A percentile compares a stretch with the other conserved stretches of the same genome.
These are phyloP conservation scores for Sordaria brevicollis DNA, from an alignment of 495 filamentous ascomycete genomes.

Conservation along the genomic window DNA sequence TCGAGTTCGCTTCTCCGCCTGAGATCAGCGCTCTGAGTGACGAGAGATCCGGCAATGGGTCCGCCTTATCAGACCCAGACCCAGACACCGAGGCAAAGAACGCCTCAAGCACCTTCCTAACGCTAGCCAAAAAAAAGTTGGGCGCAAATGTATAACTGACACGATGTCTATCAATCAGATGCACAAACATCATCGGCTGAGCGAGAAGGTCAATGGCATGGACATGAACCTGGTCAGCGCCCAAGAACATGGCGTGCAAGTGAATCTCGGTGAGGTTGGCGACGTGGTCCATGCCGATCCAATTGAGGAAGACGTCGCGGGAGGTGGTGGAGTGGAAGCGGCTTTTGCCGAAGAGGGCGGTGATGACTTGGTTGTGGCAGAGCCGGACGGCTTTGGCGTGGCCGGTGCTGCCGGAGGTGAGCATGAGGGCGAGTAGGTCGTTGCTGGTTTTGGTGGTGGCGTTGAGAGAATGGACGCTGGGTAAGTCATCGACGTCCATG, in stretches of 20 bases:
- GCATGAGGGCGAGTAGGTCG: conserved; percentile 34
- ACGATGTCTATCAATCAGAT: conserved; percentile 30
- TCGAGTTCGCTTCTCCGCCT: conserved; percentile 19
- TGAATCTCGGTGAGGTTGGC: conserved; percentile 42
- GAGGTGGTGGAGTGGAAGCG: neutral
- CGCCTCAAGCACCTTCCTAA: conserved; percentile 1
- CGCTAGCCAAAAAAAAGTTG: conserved; percentile 43
- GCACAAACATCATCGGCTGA: conserved; percentile 30
- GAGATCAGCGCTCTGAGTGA: conserved; percentile 5
- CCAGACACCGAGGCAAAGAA: neutral
- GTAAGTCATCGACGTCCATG: neutral
- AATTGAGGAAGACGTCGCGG: conserved; percentile 34
- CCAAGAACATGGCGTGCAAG: conserved; percentile 30
- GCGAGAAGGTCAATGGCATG: conserved; percentile 28
- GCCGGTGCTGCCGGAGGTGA: conserved; percentile 50
- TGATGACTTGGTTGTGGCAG: conserved; percentile 34
- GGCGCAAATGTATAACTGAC: conserved; percentile 43
- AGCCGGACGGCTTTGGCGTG: conserved; percentile 43
- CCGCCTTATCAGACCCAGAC: conserved; percentile 12
- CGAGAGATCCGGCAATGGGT: conserved; percentile 3
- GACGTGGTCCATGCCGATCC: conserved; percentile 46
- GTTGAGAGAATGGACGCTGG: neutral
- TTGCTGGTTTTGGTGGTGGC: neutral
- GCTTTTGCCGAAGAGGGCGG: conserved; percentile 35
- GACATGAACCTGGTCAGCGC: conserved; percentile 40